Evolutionary conservation across 495 filamentous ascomycete genomes (phyloP), one percentile per base, ranked within the genome.

Genomic region (Aspergillus ellipticus): DNA sequence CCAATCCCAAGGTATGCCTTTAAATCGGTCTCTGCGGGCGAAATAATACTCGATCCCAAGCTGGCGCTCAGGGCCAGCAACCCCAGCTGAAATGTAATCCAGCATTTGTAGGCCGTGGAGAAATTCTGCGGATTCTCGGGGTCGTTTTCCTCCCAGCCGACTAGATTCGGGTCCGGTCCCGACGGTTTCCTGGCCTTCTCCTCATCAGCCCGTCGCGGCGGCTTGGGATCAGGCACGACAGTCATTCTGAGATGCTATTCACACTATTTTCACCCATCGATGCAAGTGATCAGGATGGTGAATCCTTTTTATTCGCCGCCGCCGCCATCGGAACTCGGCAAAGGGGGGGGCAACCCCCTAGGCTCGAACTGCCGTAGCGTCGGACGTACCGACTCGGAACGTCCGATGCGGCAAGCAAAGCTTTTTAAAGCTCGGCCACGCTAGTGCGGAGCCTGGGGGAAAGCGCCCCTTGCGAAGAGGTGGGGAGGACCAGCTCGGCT

Each of bases 31-130:
- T 74, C 67, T 4, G 73, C 79, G 2, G 79, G 73, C 0, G 77
- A 66, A 16, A 74, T 79, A 28, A 82, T 79, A 41, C 69, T 75
- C 13, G 72, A 76, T 16, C 72, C 79, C 29, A 80, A 61, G 58
- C 71, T 75, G n/a, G 70, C 76, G 6, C 64, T 63, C 28, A 81
- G 56, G 20, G 80, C 75, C n/a, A 80, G 66, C 70, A 81, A 67
- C 7, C 72, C 68, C 55, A 82, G 53, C 42, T 77, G 75, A 28
- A 77, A 71, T 1, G 77, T 78, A 21, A 80, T 62, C 68, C 72
- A 79, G 51, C 59, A 67, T 62, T 78, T 82, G 57, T 78, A 78
- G 3, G 7, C 16, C 15, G 58, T 57, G 0, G 42, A 52, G 70
- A 73, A 81, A 55, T 81, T 81, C 17, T 69, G 66, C 3, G 79